Base-by-base conservation (phyloP, 352 stramenopile species). In the Aphanomyces cochlioides region DNA sequence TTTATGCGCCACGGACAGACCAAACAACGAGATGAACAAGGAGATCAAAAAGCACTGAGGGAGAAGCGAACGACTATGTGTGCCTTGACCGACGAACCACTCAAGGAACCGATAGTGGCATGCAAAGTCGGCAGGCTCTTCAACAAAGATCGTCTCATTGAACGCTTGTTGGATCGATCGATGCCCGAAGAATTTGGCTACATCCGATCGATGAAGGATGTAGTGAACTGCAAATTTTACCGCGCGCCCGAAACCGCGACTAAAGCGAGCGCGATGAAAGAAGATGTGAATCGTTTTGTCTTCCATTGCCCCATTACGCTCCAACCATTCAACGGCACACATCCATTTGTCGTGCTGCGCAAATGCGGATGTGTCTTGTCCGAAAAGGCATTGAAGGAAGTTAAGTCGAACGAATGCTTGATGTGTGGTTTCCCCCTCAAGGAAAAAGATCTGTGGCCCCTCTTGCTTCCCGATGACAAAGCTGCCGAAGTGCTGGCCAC, bases 41-140 rank as follows among this genome's bases (percentile, higher is more conserved):
- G 75, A 47, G 81, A 95, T 68, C 73, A 83, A 56, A 78, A 92
- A 28, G 68, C 76, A 36, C 73, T 82, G 28, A 84, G 86, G 15
- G 58, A 78, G 47, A 83, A 95, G 76, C 78, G 79, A 41, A 82
- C 77, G 40, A 69, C 80, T 43, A 89, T 79, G n/a, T 97, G 90
- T 64, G 88, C 88, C 38, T 61, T 97, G 70, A 95, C 85, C 10
- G 87, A 82, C 34, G 83, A 96, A 72, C 76, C 81, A 47, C 79
- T 98, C 40, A 73, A 77, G 4, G 88, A 89, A 67, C 90, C 90
- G 15, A 82, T 98, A 43, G 92, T 97, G 40, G 88, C 82, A 12
- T 97, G 90, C 73, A 81, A 84, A 57, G 76, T 97, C 36, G 92
- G 92, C 59, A 96, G 97, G 75, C 73, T 98, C 10, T 97, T 93